Evolutionary conservation across 1,284 basidiomycete species (phyloP).

Genomic region (Ustilago curta): DNA sequence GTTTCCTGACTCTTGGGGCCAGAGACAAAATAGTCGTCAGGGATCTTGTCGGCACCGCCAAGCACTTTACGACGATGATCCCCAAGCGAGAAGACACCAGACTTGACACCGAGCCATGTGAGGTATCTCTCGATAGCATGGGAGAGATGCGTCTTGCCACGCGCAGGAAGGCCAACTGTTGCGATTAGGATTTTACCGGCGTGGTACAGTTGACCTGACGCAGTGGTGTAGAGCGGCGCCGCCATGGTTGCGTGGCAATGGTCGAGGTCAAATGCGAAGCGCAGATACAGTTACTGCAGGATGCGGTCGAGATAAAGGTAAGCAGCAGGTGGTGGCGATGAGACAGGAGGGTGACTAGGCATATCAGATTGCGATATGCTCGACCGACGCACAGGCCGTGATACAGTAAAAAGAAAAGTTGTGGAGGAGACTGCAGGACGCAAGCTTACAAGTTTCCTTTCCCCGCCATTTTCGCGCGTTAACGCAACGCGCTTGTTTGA

Average conservation of each 20-base stretch:
- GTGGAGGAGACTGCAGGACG: background rate
- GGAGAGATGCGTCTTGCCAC: conserved; percentile 96
- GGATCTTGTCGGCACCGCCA: conserved; percentile 87
- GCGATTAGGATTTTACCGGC: conserved; percentile 93
- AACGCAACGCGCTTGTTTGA: background rate
- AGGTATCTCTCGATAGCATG: conserved; percentile 94
- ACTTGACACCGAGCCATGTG: conserved; percentile 97
- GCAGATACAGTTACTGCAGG: background rate
- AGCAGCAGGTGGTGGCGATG: background rate
- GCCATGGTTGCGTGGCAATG: conserved; percentile 62
- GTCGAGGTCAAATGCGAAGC: background rate
- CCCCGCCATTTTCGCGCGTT: background rate
- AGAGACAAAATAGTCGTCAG: conserved; percentile 88
- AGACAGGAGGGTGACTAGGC: background rate
- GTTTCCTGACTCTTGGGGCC: conserved; percentile 74
- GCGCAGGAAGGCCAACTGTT: conserved; percentile 84
- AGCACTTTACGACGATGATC: conserved; percentile 91
- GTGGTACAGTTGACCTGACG: conserved; percentile 82
- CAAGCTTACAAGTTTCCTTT: background rate
- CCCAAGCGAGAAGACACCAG: conserved; percentile 90
- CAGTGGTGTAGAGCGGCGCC: conserved; percentile 65
- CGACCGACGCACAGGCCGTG: conserved; percentile 17
- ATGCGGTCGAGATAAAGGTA: background rate
- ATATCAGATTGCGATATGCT: background rate
- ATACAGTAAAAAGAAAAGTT: too few species aligned